Percentiles rank a stretch among this genome's conserved stretches.
These are phyloP conservation scores for Phytopythium litorale DNA, from an alignment of 352 stramenopile genomes.

Conservation along the genomic window DNA sequence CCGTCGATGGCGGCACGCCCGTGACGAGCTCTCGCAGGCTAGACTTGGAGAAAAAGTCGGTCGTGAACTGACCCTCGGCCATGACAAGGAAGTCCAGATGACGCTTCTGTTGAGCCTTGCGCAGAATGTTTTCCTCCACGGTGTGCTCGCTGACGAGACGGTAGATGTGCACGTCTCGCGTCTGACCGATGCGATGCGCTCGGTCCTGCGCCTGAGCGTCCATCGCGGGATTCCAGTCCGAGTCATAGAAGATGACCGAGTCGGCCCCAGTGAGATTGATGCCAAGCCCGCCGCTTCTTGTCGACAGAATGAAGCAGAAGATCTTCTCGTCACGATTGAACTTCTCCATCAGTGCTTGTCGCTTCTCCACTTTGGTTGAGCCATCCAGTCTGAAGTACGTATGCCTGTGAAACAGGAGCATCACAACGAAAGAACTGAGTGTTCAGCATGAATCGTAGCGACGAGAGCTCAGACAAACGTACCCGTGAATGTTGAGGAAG, in stretches of 20 bases:
- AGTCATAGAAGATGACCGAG: slow-evolving; percentile 92
- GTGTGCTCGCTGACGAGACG: slow-evolving; percentile 96
- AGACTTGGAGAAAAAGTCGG: slow-evolving; percentile 81
- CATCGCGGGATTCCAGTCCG: slow-evolving; percentile 94
- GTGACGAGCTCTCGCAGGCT: slow-evolving; percentile 91
- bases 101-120: slow-evolving; percentile 97
- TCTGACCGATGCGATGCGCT: slow-evolving; percentile 98
- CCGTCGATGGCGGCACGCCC: slow-evolving; percentile 13
- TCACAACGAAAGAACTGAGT: not conserved
- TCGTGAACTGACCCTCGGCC: slow-evolving; percentile 66
- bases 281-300: slow-evolving; percentile 94
- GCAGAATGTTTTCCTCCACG: slow-evolving; percentile 99
- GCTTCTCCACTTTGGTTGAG: slow-evolving; percentile 93
- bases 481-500: slow-evolving; percentile 97
- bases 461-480: slow-evolving; percentile 1
- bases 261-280: slow-evolving; percentile 99
- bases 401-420: slow-evolving; percentile 32
- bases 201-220: slow-evolving; percentile 95
- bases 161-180: slow-evolving; percentile 99
- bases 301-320: slow-evolving; percentile 99
- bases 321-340: slow-evolving; percentile 97
- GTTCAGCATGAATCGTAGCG: not conserved
- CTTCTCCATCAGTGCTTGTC: slow-evolving; percentile 97
- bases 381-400: slow-evolving; percentile 98
- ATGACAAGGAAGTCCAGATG: slow-evolving; percentile 96